Conservation (phyloP, 192 early-diverging fungal species). For the Gaertneriomyces sp. region DNA sequence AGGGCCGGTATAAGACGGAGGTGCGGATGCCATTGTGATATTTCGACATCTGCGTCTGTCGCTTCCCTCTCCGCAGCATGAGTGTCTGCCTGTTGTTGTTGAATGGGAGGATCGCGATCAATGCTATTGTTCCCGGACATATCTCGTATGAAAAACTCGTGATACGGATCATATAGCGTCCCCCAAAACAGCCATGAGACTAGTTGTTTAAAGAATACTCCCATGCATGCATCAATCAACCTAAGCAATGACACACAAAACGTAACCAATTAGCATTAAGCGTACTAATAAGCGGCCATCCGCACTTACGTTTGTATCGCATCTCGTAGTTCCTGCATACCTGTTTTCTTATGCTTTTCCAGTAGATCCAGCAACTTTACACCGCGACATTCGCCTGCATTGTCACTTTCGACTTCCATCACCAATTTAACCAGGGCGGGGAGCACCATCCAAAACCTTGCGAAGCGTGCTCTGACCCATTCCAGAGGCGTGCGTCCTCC, state of each 20-base stretch:
- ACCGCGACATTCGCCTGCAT: constrained; percentile 41
- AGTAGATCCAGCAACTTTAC: constrained; percentile 50
- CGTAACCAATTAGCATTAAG: background rate
- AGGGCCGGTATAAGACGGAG: constrained; percentile 9
- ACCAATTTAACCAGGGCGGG: too few relatives aligned
- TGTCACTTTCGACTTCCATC: background rate
- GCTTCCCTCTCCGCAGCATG: constrained; percentile 1
- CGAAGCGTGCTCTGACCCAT: constrained; percentile 33
- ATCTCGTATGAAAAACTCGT: constrained; percentile 63
- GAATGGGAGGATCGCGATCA: background rate
- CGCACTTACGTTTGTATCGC: constrained; percentile 5
- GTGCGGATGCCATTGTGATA: too few relatives aligned
- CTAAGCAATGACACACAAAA: constrained; percentile 1
- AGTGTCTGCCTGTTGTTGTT: constrained; percentile 15
- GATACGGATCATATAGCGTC: constrained; percentile 51
- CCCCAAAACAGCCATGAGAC: constrained; percentile 69
- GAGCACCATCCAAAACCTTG: background rate
- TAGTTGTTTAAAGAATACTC: constrained; percentile 51
- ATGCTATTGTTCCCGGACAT: background rate
- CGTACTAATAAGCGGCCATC: background rate
- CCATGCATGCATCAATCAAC: constrained; percentile 33
- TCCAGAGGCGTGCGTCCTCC: constrained; percentile 35
- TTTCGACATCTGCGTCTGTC: too few relatives aligned
- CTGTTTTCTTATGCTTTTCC: constrained; percentile 46
- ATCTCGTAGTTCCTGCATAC: constrained; percentile 34